A percentile compares a stretch with the other conserved stretches of the same genome.
phyloP scores from a whole-genome alignment of 768 basidiomycete genomes.

The Termitomyces bulborhizus region DNA sequence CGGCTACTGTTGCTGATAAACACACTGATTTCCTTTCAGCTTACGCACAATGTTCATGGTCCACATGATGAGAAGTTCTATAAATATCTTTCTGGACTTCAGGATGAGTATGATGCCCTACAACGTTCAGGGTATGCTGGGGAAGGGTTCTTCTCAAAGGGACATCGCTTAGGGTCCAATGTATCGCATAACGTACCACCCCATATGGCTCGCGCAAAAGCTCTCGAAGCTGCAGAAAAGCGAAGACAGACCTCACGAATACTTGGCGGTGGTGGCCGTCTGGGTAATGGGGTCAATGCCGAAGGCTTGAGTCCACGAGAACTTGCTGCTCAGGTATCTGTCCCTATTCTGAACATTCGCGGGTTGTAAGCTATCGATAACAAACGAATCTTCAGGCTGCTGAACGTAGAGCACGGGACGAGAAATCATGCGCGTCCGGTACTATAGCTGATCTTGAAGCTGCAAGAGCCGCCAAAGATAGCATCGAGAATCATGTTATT shows the following conservation, averaged over 20 bases:
- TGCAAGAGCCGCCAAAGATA: slow-evolving; percentile 62
- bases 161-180: slow-evolving; percentile 60
- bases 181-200: slow-evolving; percentile 64
- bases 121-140: slow-evolving; percentile 80
- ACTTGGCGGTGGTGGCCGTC: slow-evolving; percentile 48
- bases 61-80: slow-evolving; percentile 87
- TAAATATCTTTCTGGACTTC: slow-evolving; percentile 61
- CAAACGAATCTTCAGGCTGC: slow-evolving; percentile 58
- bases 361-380: background rate
- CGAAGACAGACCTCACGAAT: slow-evolving; percentile 40
- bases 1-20: background rate
- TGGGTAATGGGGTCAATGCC: slow-evolving; percentile 40
- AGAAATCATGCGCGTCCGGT: slow-evolving; percentile 68
- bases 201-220: slow-evolving; percentile 58
- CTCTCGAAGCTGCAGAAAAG: slow-evolving; percentile 78
- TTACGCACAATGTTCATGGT: slow-evolving; percentile 85
- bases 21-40: slow-evolving; percentile 32
- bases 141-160: slow-evolving; percentile 85
- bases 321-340: slow-evolving; percentile 57
- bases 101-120: slow-evolving; percentile 81
- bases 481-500: slow-evolving; percentile 52
- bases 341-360: background rate
- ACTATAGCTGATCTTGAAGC: slow-evolving; percentile 51
- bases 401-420: slow-evolving; percentile 69
- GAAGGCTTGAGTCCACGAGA: slow-evolving; percentile 57